These are phyloP conservation scores for Avena eriantha DNA, from an alignment of 176 grass and related monocot genomes.

Conservation along the genomic window DNA sequence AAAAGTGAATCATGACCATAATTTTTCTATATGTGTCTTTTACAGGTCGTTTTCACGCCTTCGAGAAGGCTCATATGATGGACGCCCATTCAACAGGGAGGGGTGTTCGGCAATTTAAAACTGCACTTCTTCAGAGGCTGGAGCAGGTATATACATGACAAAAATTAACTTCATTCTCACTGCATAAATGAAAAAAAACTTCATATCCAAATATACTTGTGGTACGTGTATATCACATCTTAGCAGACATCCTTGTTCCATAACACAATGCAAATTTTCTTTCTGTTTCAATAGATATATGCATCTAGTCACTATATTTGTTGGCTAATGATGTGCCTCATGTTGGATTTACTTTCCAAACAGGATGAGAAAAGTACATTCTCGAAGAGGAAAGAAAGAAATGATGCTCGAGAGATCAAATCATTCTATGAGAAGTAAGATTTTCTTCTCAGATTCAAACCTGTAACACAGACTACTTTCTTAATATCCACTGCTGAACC, in stretches of 20 bases:
- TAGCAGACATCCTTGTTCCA: conserved; percentile 1
- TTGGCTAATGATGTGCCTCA: conserved; percentile 34
- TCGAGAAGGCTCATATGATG: conserved; percentile 83
- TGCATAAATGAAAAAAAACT: conserved; percentile 15
- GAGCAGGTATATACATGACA: conserved; percentile 66
- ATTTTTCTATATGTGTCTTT: conserved; percentile 32
- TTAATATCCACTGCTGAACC: conserved; percentile 4
- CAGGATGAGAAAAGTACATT: conserved; percentile 76
- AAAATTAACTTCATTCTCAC: conserved; percentile 8
- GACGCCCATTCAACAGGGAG: conserved; percentile 71
- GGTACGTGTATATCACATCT: conserved; percentile 11
- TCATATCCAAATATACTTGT: conserved; percentile 5
- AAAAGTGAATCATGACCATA: conserved; percentile 9
- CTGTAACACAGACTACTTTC: conserved; percentile 15
- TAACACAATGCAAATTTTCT: background rate
- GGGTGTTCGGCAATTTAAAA: conserved; percentile 93
- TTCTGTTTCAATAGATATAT: background rate
- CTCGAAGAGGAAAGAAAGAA: conserved; percentile 63
- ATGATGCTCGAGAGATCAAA: conserved; percentile 82
- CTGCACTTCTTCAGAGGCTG: conserved; percentile 84
- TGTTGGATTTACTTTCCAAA: conserved; percentile 43
- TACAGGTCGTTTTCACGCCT: conserved; percentile 92
- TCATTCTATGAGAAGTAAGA: conserved; percentile 76
- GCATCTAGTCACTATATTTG: conserved; percentile 5
- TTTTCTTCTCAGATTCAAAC: conserved; percentile 32